Base-by-base conservation (phyloP, 202 grass and related monocot genomes). In the Carex arenaria region DNA sequence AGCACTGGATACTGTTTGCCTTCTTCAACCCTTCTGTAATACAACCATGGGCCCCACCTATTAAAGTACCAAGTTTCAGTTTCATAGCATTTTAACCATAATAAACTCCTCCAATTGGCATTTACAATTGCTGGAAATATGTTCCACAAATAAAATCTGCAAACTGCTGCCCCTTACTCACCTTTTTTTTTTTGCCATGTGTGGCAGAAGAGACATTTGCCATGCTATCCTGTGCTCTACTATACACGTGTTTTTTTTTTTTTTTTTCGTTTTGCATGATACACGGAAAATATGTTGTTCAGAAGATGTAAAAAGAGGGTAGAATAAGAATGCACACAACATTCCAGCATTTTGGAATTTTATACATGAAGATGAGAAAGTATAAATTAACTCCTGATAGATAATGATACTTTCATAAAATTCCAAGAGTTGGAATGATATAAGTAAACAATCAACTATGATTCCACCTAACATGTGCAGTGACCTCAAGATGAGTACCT, bases 21-120 rank as follows among this genome's bases (percentile, higher is more conserved):
- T 87, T 96, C 93, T 67, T 99, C 91, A n/a, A 84, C 31, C 18
- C 93, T 90, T 34, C 93, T 91, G 85, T 99, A 99, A 89, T 99
- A 99, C 0, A 99, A 85, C 87, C 93, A 99, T 1, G 91, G 91
- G 2, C 93, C 96, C 96, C 91, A 95, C 73, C 87, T 82, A 28
- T 55, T 14, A 22, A 7, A 66, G 30, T 40, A 54, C 43, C 43
- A 82, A 82, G 3, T 20, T 82, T 66, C 42, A 82, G 26, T 15
- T 52, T 18, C 23, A 18, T 81, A 64, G 31, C 28, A 34, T 79
- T 80, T 47, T 64, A 13, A 80, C 31, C n/a, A 40, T 36, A 38
- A 40, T 40, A 5, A 40, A 40, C 38, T 40, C 38, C 38, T 40
- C 5, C 38, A 18, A 19, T 47, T 72, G 42, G 19, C 19, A 51